Conservation (phyloP, 1,139 yeast species). For the Protomyces lactucae-debilis region DNA sequence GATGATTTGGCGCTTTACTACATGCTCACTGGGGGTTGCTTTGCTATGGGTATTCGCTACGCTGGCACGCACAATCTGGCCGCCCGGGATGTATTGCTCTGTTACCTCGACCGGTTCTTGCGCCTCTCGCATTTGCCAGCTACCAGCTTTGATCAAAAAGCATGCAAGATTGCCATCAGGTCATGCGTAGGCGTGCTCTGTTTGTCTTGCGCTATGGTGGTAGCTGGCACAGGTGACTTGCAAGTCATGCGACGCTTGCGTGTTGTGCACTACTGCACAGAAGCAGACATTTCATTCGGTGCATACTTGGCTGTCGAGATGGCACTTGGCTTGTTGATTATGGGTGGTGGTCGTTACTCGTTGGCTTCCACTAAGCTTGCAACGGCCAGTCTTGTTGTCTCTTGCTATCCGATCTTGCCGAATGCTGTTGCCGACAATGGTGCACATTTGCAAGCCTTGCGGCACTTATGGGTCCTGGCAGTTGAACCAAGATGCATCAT, state of each 20-base stretch:
- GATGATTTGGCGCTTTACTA: conserved; percentile 63
- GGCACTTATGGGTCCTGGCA: conserved; percentile 88
- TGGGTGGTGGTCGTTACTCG: conserved; percentile 92
- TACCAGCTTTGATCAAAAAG: conserved; percentile 54
- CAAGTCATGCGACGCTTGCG: conserved; percentile 69
- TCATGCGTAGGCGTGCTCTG: conserved; percentile 59
- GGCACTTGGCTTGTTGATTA: conserved; percentile 79
- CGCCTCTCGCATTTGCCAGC: conserved; percentile 47
- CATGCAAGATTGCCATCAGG: conserved; percentile 55
- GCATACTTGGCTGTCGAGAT: conserved; percentile 73
- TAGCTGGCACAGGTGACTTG: conserved; percentile 91
- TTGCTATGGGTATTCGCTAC: conserved; percentile 68
- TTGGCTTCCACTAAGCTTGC: conserved; percentile 61
- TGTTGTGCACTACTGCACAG: conserved; percentile 57
- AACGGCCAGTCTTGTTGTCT: conserved; percentile 65
- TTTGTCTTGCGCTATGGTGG: conserved; percentile 62
- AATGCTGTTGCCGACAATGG: conserved; percentile 42
- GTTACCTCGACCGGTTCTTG: conserved; percentile 58
- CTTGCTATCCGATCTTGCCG: conserved; percentile 73
- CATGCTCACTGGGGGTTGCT: conserved; percentile 67
- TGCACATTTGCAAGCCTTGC: conserved; percentile 73
- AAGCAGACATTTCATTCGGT: conserved; percentile 51
- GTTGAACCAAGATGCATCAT: conserved; percentile 76
- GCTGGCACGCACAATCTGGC: conserved; percentile 62
- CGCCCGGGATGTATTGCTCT: conserved; percentile 58